Evolutionary conservation across 148 eudicot species (phyloP).

Genomic region (Tetragonia tetragonoides): DNA sequence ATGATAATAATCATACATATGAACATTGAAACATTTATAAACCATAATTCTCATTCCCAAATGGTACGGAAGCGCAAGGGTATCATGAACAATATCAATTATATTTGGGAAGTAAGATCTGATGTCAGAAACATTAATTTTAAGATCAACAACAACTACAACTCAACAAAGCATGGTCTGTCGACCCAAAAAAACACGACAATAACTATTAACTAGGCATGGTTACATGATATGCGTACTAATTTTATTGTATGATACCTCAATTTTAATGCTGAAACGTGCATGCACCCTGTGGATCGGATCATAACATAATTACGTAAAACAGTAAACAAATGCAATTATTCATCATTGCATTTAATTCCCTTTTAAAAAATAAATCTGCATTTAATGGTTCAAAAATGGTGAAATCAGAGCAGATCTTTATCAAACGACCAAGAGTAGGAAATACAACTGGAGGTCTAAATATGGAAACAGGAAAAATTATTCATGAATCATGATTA

Average conservation of each 20-base stretch:
- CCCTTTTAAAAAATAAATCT: not conserved
- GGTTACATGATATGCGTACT: constrained; percentile 17
- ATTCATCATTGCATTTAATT: not conserved
- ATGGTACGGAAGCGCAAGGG: no score
- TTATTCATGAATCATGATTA: not conserved
- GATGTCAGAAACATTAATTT: no score
- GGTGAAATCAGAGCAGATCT: constrained; percentile 12
- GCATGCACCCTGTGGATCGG: constrained; percentile 4
- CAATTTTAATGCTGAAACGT: constrained; percentile 9
- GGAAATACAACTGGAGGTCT: not conserved
- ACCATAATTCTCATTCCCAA: no score
- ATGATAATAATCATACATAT: no score
- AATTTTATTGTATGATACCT: not conserved
- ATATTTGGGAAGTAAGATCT: no score
- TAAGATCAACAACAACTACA: no score
- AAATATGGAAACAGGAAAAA: not conserved
- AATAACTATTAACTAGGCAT: constrained; percentile 1
- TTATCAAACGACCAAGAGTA: not conserved
- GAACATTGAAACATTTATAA: no score
- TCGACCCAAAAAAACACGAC: no score
- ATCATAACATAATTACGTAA: not conserved
- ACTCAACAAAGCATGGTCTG: no score
- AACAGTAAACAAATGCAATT: no score
- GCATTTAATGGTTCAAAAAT: not conserved
- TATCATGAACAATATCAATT: no score